These are phyloP conservation scores for Colletotrichum salicis DNA, from an alignment of 2,329 filamentous ascomycete genomes.

Conservation along the genomic window DNA sequence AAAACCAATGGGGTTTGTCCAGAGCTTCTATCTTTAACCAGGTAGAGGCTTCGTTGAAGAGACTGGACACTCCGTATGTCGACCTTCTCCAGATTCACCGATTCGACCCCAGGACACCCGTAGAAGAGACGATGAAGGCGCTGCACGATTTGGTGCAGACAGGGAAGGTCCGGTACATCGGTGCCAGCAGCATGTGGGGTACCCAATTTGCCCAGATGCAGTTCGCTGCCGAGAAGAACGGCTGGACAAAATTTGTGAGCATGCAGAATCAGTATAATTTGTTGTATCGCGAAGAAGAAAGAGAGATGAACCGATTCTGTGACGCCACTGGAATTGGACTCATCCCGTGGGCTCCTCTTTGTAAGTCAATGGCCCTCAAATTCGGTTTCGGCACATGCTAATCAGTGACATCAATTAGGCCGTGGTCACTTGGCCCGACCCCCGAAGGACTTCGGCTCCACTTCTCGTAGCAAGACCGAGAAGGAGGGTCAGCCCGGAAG, in stretches of 20 bases:
- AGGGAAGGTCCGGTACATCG: conserved; percentile 68
- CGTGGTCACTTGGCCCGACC: conserved; percentile 45
- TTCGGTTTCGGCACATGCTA: background rate
- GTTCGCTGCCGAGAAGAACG: conserved; percentile 60
- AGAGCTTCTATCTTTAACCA: conserved; percentile 74
- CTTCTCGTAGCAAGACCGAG: conserved; percentile 44
- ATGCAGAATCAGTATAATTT: conserved; percentile 69
- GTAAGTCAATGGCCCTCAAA: background rate
- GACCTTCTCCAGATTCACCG: conserved; percentile 71
- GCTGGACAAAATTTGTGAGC: conserved; percentile 66
- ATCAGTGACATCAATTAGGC: conserved; percentile 6
- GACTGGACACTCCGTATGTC: conserved; percentile 67
- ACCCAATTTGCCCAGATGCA: conserved; percentile 63
- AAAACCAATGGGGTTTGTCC: conserved; percentile 59
- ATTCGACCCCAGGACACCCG: conserved; percentile 60
- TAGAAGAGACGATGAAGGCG: conserved; percentile 71
- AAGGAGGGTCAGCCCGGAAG: conserved; percentile 43
- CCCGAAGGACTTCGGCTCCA: conserved; percentile 37
- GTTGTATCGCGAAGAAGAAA: conserved; percentile 67
- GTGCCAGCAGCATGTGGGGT: conserved; percentile 59
- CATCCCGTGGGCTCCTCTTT: conserved; percentile 45
- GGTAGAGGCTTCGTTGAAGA: conserved; percentile 67
- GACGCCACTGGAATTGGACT: conserved; percentile 54
- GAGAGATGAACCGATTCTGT: conserved; percentile 55
- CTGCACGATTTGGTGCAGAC: conserved; percentile 68